Conservation (phyloP, 2,329 filamentous ascomycete genomes). For the Trichoderma breve region DNA sequence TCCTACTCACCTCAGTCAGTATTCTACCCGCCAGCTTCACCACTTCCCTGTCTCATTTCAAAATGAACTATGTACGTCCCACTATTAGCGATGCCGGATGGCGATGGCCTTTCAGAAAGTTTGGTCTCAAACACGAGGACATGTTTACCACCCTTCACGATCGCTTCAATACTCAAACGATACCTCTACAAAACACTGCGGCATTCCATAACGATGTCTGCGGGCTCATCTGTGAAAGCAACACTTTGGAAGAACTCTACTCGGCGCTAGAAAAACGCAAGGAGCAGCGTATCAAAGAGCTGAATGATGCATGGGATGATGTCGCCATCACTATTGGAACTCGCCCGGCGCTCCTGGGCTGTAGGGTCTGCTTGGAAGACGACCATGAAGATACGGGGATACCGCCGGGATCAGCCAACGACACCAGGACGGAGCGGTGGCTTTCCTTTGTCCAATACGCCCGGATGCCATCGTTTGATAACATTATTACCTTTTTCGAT, state of each 20-base stretch:
- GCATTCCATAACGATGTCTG: background rate
- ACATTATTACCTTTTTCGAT: background rate
- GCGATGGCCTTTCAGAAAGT: background rate
- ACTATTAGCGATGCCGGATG: background rate
- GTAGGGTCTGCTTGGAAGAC: background rate
- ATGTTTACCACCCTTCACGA: background rate
- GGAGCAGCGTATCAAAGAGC: background rate
- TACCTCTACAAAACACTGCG: background rate
- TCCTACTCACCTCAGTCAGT: background rate
- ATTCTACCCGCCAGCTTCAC: background rate
- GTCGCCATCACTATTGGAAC: too few relatives aligned
- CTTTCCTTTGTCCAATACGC: background rate
- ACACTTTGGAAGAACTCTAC: background rate
- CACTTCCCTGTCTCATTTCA: background rate
- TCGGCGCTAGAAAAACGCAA: background rate
- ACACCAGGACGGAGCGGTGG: background rate
- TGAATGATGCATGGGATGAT: background rate
- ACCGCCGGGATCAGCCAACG: background rate
- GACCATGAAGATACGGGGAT: background rate
- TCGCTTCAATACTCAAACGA: background rate
- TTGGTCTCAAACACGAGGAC: background rate
- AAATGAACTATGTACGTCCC: background rate
- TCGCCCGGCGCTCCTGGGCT: background rate
- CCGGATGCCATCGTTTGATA: background rate
- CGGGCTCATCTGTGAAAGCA: background rate